These are phyloP conservation scores for Cutaneotrichosporon sp. DNA, from an alignment of 1,284 basidiomycete genomes.

Conservation along the genomic window DNA sequence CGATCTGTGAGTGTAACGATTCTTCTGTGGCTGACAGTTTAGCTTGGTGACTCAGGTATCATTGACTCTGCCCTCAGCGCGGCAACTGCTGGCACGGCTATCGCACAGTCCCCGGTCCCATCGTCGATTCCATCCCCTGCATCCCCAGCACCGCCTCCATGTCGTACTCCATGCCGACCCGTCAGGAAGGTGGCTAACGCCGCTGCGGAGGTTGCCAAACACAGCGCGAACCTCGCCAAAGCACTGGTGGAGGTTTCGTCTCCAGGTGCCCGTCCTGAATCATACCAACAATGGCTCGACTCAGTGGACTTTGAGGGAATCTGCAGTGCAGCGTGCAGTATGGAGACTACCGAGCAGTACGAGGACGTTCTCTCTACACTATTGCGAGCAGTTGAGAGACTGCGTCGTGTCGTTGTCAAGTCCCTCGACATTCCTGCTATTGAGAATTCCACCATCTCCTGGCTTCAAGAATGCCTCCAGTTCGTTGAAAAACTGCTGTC, in stretches of 20 bases:
- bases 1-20: slow-evolving; percentile 29
- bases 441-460: background rate
- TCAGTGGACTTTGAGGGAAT: background rate
- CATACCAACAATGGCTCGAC: background rate
- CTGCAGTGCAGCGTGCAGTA: background rate
- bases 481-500: slow-evolving; percentile 8
- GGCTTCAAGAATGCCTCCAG: slow-evolving; percentile 14
- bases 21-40: slow-evolving; percentile 5
- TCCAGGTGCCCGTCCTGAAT: background rate
- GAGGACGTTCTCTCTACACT: background rate
- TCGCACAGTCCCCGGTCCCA: background rate
- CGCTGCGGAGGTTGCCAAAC: background rate
- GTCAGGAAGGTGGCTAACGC: background rate
- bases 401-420: slow-evolving; percentile 23
- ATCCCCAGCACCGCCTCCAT: no score
- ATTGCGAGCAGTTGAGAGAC: slow-evolving; percentile 19
- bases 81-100: background rate
- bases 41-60: slow-evolving; percentile 31
- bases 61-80: slow-evolving; percentile 29
- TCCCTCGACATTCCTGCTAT: slow-evolving; percentile 6
- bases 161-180: background rate
- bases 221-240: slow-evolving; percentile 1
- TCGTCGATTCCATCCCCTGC: background rate
- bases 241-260: background rate
- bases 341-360: slow-evolving; percentile 1